Evolutionary conservation across 2,329 filamentous ascomycete genomes (phyloP).

Genomic region (Spiromastix sp.): DNA sequence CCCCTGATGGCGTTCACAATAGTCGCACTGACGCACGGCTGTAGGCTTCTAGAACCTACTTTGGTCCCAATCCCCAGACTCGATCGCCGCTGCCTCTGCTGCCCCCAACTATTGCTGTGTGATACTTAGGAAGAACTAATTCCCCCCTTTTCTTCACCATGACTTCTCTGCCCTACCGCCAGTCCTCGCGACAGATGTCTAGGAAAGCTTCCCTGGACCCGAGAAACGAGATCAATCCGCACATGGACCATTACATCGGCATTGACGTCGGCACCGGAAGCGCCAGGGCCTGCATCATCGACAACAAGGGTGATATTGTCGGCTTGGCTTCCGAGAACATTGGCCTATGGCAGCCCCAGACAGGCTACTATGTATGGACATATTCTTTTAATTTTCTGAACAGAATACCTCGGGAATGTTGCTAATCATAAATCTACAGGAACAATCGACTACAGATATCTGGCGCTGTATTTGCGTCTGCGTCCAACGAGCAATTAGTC

Average conservation of each 20-base stretch:
- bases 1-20: too few species aligned
- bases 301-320: slow-evolving; percentile 79
- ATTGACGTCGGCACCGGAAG: slow-evolving; percentile 96
- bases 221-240: slow-evolving; percentile 47
- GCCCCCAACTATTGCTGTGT: too few species aligned
- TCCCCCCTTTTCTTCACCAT: slow-evolving; percentile 13
- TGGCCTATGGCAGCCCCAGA: slow-evolving; percentile 68
- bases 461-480: slow-evolving; percentile 91
- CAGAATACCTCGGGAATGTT: not conserved
- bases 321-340: slow-evolving; percentile 62
- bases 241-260: slow-evolving; percentile 60
- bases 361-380: slow-evolving; percentile 57
- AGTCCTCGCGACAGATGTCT: slow-evolving; percentile 22
- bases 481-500: slow-evolving; percentile 69
- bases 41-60: too few species aligned
- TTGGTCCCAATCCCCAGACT: too few species aligned
- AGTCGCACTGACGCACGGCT: too few species aligned
- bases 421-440: slow-evolving; percentile 39
- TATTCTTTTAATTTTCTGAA: not conserved
- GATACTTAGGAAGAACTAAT: too few species aligned
- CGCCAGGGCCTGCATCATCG: slow-evolving; percentile 90
- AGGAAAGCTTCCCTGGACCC: slow-evolving; percentile 34
- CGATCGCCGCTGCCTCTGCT: too few species aligned
- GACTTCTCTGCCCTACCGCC: slow-evolving; percentile 24
- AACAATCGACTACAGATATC: slow-evolving; percentile 97